These are phyloP conservation scores for Coemansia sp. DNA, from an alignment of 192 early-diverging fungal species.

Conservation along the genomic window DNA sequence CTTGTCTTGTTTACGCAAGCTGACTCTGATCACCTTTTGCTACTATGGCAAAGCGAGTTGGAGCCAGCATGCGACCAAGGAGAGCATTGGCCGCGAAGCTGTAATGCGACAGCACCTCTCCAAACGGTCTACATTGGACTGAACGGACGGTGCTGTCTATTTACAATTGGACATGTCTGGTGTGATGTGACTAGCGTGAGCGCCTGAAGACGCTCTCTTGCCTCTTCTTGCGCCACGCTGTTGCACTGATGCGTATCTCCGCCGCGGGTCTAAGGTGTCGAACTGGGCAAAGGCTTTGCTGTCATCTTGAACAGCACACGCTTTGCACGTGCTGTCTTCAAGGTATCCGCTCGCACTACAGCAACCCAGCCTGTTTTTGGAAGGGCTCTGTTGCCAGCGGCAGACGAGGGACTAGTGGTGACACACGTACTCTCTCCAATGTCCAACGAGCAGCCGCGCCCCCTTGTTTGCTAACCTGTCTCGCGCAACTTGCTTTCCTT, in stretches of 20 bases:
- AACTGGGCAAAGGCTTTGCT: neutral
- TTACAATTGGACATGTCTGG: conserved; percentile 1
- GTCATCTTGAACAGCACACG: conserved; percentile 11
- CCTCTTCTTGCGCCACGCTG: neutral
- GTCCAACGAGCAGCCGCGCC: conserved; percentile 7
- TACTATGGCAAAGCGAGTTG: neutral
- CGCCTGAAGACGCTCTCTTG: neutral
- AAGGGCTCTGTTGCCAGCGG: conserved; percentile 27
- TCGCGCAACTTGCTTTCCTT: neutral
- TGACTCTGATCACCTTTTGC: neutral
- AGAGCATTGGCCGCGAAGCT: neutral
- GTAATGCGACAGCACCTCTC: neutral
- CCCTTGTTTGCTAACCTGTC: conserved; percentile 5
- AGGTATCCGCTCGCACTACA: conserved; percentile 20
- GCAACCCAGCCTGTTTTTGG: conserved; percentile 4
- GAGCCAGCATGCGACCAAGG: neutral
- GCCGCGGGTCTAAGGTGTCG: conserved; percentile 49
- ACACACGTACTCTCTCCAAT: conserved; percentile 67
- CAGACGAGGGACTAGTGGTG: conserved; percentile 64
- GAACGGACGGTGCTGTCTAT: neutral
- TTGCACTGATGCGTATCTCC: conserved; percentile 25
- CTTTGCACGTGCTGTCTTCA: neutral
- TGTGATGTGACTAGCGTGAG: conserved; percentile 10
- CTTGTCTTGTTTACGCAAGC: conserved; percentile 12
- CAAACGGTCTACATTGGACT: neutral